Percentiles rank a stretch among this genome's conserved stretches.
These are phyloP conservation scores for Neolentinus lepideus DNA, from an alignment of 1,284 basidiomycete genomes.

Conservation along the genomic window DNA sequence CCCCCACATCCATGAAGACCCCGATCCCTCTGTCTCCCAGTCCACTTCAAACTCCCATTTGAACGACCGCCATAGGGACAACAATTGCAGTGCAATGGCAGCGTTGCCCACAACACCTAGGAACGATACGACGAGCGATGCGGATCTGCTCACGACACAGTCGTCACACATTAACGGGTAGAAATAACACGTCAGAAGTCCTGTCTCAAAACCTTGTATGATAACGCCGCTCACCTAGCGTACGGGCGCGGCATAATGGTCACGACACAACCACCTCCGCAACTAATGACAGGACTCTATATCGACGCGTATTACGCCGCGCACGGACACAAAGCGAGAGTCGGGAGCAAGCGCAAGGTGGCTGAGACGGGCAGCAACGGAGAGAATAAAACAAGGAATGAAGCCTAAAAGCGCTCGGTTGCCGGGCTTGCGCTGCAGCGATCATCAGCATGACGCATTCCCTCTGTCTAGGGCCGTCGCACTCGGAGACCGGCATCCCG, in stretches of 20 bases:
- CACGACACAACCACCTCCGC: not conserved
- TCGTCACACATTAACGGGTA: too few relatives aligned
- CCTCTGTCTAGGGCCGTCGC: not conserved
- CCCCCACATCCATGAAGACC: constrained; percentile 37
- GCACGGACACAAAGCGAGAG: not conserved
- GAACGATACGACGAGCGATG: constrained; percentile 47
- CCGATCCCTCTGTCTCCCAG: constrained; percentile 48
- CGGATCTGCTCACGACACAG: constrained; percentile 29
- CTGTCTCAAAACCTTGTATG: too few relatives aligned
- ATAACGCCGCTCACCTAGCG: not conserved
- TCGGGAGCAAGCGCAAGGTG: not conserved
- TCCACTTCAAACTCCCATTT: constrained; percentile 65
- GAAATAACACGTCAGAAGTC: too few relatives aligned
- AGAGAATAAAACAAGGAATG: not conserved
- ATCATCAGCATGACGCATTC: not conserved
- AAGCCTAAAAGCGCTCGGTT: not conserved
- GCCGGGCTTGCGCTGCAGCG: not conserved
- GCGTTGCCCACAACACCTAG: constrained; percentile 49
- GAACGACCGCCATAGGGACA: constrained; percentile 51
- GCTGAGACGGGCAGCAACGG: not conserved
- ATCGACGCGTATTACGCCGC: not conserved
- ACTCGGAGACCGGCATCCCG: not conserved
- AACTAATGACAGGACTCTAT: not conserved
- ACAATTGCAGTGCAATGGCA: constrained; percentile 45
- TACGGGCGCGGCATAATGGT: not conserved